Evolutionary conservation across 2,329 filamentous ascomycete species (phyloP).

Genomic region (Fusarium nurragi): DNA sequence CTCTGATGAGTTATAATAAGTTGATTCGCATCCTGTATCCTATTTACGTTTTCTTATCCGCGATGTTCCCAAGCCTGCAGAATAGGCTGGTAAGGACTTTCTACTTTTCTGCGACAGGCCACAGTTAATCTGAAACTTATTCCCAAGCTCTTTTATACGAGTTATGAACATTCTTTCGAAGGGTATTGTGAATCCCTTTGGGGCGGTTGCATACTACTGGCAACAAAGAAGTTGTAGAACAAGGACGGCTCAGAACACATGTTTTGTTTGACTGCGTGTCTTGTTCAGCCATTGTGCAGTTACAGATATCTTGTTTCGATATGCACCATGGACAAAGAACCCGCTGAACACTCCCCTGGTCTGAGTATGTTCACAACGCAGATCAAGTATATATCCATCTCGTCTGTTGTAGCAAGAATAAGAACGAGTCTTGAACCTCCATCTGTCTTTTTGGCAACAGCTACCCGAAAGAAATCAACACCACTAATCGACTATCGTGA

Average conservation of each 20-base stretch:
- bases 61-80: background rate
- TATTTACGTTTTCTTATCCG: background rate
- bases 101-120: background rate
- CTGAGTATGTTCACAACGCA: background rate
- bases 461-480: background rate
- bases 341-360: background rate
- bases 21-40: background rate
- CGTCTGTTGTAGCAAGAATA: background rate
- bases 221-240: background rate
- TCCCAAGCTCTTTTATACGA: background rate
- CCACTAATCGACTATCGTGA: background rate
- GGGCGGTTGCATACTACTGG: background rate
- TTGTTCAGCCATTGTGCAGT: background rate
- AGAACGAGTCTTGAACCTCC: background rate
- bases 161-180: background rate
- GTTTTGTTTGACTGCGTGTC: background rate
- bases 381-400: background rate
- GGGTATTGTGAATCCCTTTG: background rate
- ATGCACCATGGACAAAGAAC: constrained; percentile 5
- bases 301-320: constrained; percentile 2
- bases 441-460: background rate
- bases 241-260: background rate
- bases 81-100: background rate
- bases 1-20: background rate
- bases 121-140: background rate